Percentiles rank a stretch among this genome's conserved stretches.
These are phyloP conservation scores for Rickenella mellea DNA, from an alignment of 768 basidiomycete genomes.

Conservation along the genomic window DNA sequence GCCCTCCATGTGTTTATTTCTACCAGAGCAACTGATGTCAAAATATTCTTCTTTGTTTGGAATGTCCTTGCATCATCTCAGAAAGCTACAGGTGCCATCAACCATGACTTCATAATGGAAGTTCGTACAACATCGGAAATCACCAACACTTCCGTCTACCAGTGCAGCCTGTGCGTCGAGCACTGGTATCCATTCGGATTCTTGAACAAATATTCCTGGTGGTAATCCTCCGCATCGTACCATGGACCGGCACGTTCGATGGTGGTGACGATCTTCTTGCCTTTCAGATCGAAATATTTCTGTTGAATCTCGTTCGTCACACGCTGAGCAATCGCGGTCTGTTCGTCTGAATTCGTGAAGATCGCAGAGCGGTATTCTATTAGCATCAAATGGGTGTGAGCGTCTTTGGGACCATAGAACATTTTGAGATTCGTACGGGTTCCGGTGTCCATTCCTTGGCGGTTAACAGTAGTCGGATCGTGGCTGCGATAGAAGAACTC, in stretches of 20 bases:
- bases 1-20: background rate
- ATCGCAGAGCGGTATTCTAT: slow-evolving; percentile 91
- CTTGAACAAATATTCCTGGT: slow-evolving; percentile 75
- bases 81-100: background rate
- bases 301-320: slow-evolving; percentile 79
- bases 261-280: slow-evolving; percentile 68
- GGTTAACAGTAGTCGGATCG: slow-evolving; percentile 78
- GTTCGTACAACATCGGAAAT: background rate
- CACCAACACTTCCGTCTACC: slow-evolving; percentile 34
- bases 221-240: slow-evolving; percentile 80
- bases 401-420: background rate
- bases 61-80: background rate
- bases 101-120: background rate
- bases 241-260: slow-evolving; percentile 63
- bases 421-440: slow-evolving; percentile 47
- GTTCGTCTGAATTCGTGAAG: slow-evolving; percentile 70
- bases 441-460: slow-evolving; percentile 71
- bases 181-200: slow-evolving; percentile 90
- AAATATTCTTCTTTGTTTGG: too few relatives aligned
- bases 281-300: slow-evolving; percentile 69
- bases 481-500: slow-evolving; percentile 96
- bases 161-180: slow-evolving; percentile 77
- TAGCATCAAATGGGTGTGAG: background rate
- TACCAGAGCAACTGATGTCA: background rate
- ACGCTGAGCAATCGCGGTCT: slow-evolving; percentile 58